Evolutionary conservation across 2,329 filamentous ascomycete species (phyloP), one percentile per base, ranked within the genome.

Genomic region (Amphichorda felina): DNA sequence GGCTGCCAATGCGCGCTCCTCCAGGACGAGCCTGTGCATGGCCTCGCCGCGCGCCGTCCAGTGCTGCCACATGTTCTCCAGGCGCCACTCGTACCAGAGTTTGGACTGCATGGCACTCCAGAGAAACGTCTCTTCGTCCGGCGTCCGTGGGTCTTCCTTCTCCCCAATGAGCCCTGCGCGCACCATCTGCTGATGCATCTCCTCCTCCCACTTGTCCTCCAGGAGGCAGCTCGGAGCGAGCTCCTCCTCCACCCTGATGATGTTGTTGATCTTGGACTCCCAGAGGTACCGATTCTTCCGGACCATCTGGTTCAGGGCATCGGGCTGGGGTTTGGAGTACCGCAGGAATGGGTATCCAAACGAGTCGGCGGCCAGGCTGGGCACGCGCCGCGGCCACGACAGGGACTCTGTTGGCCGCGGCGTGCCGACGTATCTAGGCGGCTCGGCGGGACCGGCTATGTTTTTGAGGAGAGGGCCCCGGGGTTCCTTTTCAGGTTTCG

Each of bases 261-360:
- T 45, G 13, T 47, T 47, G 32, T 57, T 39, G 10, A 68, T 51
- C 13, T 64, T 56, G 30, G 50, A 50, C 30, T 63, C 54, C n/a
- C 66, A 66, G 27, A 56, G 50, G 4, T 49, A 40, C 14, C 68
- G 52, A 45, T 72, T 73, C 34, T 70, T 59, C 8, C 63, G 59
- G 2, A 88, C 46, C 13, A 79, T 64, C 8, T 68, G 58, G n/a
- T 65, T 70, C 15, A 88, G 54, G n/a, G 56, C 55, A 1, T 51
- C 49, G 2, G 78, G 69, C 51, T 87, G 79, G 4, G 77, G 76
- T 51, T 81, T 82, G 41, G 61, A 66, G 30, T 79, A 55, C 25
- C 82, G 73, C 19, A 89, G 53, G 47, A 87, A 80, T 1, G 80
- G 72, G 17, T 77, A 55, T 18, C 64, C 66, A 28, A 65, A 61